Base-by-base conservation (phyloP, 805 yeast genomes). In the Saccharomycopsis javanensis region DNA sequence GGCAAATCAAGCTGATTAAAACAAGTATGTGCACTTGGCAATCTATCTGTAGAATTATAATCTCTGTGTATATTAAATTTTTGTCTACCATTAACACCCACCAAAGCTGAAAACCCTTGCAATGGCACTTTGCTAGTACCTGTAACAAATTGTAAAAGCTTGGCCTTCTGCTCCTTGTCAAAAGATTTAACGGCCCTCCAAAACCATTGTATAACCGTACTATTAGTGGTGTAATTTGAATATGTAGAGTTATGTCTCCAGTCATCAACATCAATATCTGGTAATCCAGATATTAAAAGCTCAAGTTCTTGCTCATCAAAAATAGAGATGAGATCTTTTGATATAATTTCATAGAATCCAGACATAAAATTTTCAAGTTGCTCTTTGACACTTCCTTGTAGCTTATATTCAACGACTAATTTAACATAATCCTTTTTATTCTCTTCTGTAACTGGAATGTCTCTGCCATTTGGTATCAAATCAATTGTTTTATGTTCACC, bases 141-240 rank as follows among this genome's bases (percentile, higher is more conserved):
- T 0, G 99, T 94, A 1, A 95, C 92, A 75, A 94, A 94, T 68
- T 94, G 99, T 58, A 94, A 73, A 62, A 94, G 72, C 67, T 90
- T 91, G 7, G 99, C 99, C 53, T 96, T 78, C 67, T 94, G 97
- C 68, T 94, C 99, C 16, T 79, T 80, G 65, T 89, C 97, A 71
- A 94, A 94, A 0, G 97, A 88, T 65, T 89, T 81, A 13, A 94
- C 97, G 1, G 97, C 96, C 67, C 97, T 78, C 99, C 99, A 94
- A 72, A 94, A 94, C 88, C 97, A 92, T 66, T 86, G 90, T 57
- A 94, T 84, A 67, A 91, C 97, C 31, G 88, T 82, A 1, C 96
- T 87, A 1, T 87, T 78, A 0, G 91, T 78, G 0, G 89, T 79
- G 68, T 92, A 94, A 67, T 90, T 92, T 52, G 80, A 85, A 70